Conservation (phyloP, 768 basidiomycete species). For the Floccularia luteovirens region DNA sequence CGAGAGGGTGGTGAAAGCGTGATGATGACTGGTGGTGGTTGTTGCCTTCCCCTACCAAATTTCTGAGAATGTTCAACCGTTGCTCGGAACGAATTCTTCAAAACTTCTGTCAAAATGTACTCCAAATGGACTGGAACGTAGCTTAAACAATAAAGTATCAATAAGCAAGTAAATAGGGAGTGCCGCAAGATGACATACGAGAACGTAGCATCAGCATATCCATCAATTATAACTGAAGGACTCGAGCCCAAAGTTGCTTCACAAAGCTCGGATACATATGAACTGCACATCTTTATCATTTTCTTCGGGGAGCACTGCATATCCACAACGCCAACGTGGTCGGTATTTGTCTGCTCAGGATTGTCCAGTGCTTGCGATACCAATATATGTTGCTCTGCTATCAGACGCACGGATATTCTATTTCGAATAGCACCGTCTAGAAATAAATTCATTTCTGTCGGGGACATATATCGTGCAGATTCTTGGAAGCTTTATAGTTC, state of each 20-base stretch:
- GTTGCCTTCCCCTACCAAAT: conserved; percentile 22
- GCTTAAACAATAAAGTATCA: conserved; percentile 24
- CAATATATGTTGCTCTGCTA: conserved; percentile 88
- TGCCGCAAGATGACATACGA: conserved; percentile 46
- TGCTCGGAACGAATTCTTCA: conserved; percentile 89
- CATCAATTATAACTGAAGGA: conserved; percentile 65
- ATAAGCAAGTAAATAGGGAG: conserved; percentile 4
- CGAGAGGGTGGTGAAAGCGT: conserved; percentile 58
- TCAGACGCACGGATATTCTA: conserved; percentile 80
- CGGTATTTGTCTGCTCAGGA: conserved; percentile 22
- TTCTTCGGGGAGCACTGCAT: conserved; percentile 60
- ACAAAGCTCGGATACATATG: conserved; percentile 80
- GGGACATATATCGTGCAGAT: conserved; percentile 75
- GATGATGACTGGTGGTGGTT: conserved; percentile 50
- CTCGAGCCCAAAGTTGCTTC: conserved; percentile 74
- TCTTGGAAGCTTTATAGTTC: conserved; percentile 65
- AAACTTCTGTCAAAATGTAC: conserved; percentile 84
- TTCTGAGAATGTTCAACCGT: conserved; percentile 71
- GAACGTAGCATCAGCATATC: conserved; percentile 63
- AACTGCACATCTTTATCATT: conserved; percentile 74
- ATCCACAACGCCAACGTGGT: conserved; percentile 68
- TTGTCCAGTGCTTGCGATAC: conserved; percentile 61
- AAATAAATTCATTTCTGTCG: conserved; percentile 71
- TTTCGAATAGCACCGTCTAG: conserved; percentile 80
- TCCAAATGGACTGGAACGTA: conserved; percentile 89